Conservation (phyloP, 805 yeast species). For the Hanseniaspora clermontiae region DNA sequence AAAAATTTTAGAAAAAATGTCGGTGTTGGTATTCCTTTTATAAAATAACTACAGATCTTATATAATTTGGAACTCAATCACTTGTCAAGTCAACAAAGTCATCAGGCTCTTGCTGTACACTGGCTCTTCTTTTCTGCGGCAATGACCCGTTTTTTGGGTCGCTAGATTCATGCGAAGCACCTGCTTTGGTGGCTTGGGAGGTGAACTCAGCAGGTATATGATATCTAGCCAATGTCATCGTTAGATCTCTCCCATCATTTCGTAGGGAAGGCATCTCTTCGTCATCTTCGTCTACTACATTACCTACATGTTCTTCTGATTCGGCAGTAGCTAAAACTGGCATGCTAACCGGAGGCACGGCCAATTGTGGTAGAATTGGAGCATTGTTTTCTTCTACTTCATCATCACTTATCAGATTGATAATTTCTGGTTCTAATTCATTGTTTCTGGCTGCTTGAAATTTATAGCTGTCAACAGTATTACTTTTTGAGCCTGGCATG, state of each 20-base stretch:
- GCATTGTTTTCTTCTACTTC: slow-evolving; percentile 25
- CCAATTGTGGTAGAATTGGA: not conserved
- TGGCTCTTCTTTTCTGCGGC: not conserved
- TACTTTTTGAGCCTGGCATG: not conserved
- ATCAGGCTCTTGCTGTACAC: not conserved
- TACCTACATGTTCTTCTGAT: slow-evolving; percentile 7
- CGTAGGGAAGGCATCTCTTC: slow-evolving; percentile 12
- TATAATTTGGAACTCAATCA: not conserved
- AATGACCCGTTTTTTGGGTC: not conserved
- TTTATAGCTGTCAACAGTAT: slow-evolving; percentile 7
- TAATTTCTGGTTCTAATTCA: slow-evolving; percentile 30
- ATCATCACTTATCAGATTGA: slow-evolving; percentile 39
- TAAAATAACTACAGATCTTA: slow-evolving; percentile 21
- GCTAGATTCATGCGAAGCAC: not conserved
- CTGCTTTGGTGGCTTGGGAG: not conserved
- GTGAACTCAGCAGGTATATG: not conserved
- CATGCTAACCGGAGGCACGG: not conserved
- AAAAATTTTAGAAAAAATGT: slow-evolving; percentile 37
- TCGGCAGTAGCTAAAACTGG: slow-evolving; percentile 8
- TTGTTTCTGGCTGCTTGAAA: slow-evolving; percentile 13
- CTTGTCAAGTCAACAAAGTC: slow-evolving; percentile 5
- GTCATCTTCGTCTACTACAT: not conserved
- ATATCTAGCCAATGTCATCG: slow-evolving; percentile 5
- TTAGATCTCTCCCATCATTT: slow-evolving; percentile 13
- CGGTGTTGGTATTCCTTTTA: slow-evolving; percentile 54